These are phyloP conservation scores for Coemansia sp. DNA, from an alignment of 371 early-diverging fungal genomes.

Conservation along the genomic window DNA sequence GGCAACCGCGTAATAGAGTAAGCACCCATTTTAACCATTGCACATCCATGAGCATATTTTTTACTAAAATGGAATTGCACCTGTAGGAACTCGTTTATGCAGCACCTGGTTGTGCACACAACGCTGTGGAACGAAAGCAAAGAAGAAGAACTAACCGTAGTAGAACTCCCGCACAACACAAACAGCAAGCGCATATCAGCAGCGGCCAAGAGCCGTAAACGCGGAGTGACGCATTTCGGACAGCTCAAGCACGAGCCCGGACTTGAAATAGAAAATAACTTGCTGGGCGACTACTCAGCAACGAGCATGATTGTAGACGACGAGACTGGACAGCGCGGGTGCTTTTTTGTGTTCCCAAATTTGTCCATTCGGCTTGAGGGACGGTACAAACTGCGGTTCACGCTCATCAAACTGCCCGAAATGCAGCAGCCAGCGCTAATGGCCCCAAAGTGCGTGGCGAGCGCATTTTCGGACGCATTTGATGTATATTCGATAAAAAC, in stretches of 20 bases:
- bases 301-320: conserved; percentile 46
- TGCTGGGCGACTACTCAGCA: conserved; percentile 43
- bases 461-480: conserved; percentile 62
- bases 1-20: conserved; percentile 49
- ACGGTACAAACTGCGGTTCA: conserved; percentile 77
- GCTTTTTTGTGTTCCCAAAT: conserved; percentile 87
- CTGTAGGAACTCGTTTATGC: conserved; percentile 36
- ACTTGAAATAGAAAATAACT: conserved; percentile 43
- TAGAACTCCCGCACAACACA: conserved; percentile 55
- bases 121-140: conserved; percentile 74
- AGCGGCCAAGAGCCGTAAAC: conserved; percentile 48
- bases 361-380: conserved; percentile 88
- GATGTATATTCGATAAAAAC: conserved; percentile 84
- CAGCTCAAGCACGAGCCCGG: conserved; percentile 24
- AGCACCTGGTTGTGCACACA: conserved; percentile 64
- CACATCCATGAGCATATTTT: not conserved
- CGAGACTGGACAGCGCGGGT: conserved; percentile 52
- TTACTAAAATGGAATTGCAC: not conserved
- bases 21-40: not conserved
- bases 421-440: conserved; percentile 59
- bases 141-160: conserved; percentile 57
- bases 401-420: conserved; percentile 60
- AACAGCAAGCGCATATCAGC: conserved; percentile 51
- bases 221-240: conserved; percentile 47
- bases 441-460: conserved; percentile 59